Conservation (phyloP, 139 green algal genomes). For the Diplosphaera chodatii region DNA sequence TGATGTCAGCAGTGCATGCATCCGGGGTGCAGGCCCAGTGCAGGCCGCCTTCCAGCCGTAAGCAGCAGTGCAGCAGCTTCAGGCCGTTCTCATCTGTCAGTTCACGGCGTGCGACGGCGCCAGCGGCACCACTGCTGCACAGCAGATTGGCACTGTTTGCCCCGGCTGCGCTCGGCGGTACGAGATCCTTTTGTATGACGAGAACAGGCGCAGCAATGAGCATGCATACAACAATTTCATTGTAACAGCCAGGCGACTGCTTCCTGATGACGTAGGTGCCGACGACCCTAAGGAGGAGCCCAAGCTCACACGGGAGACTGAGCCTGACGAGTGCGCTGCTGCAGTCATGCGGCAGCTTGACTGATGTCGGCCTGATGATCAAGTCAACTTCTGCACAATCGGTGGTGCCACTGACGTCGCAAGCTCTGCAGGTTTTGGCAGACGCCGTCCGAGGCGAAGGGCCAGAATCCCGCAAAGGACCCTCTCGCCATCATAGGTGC, state of each 20-base stretch:
- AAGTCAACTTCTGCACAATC: too few species aligned
- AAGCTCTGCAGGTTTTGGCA: constrained; percentile 33
- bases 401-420: too few species aligned
- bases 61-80: background rate
- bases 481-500: too few species aligned
- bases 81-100: background rate
- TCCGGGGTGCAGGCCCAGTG: background rate
- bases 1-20: background rate
- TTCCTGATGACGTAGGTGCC: background rate
- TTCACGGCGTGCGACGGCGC: too few species aligned
- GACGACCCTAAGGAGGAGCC: constrained; percentile 7
- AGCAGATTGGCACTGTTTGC: background rate
- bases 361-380: background rate
- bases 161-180: background rate
- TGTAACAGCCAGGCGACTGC: too few species aligned
- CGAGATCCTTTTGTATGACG: too few species aligned
- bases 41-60: background rate
- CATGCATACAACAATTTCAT: too few species aligned
- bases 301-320: constrained; percentile 26
- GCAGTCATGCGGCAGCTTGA: background rate
- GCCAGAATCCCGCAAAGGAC: constrained; percentile 29
- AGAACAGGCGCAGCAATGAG: too few species aligned
- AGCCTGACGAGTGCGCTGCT: constrained; percentile 38
- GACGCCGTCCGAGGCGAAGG: constrained; percentile 23
- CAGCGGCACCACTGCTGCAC: background rate